Evolutionary conservation across 2,329 filamentous ascomycete genomes (phyloP).

Genomic region (Parascedosporium putredinis): DNA sequence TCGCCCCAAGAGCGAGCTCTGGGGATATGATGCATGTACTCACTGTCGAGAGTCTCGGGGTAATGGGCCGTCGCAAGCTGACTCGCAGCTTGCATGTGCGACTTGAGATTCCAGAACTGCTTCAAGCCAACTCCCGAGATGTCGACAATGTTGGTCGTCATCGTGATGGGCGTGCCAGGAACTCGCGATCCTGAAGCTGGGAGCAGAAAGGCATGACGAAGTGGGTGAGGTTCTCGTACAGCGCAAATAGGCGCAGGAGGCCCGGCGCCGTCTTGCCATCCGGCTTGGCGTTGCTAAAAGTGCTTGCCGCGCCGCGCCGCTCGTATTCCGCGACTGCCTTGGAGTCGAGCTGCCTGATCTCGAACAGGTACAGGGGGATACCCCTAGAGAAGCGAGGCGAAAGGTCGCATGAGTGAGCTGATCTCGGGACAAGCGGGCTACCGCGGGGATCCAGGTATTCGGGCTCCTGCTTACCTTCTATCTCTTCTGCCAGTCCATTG

Average conservation of each 20-base stretch:
- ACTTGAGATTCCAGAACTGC: constrained; percentile 92
- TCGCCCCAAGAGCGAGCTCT: background rate
- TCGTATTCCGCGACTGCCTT: constrained; percentile 76
- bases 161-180: constrained; percentile 77
- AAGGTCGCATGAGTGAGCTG: background rate
- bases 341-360: constrained; percentile 71
- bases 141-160: constrained; percentile 92
- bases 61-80: constrained; percentile 86
- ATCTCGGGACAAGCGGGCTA: background rate
- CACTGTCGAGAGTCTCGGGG: constrained; percentile 82
- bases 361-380: constrained; percentile 85
- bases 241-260: constrained; percentile 75
- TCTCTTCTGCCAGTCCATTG: constrained; percentile 93
- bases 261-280: constrained; percentile 61
- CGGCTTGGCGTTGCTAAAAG: constrained; percentile 49
- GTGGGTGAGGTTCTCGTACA: constrained; percentile 85
- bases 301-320: constrained; percentile 46
- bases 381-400: constrained; percentile 46
- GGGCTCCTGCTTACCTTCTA: constrained; percentile 25
- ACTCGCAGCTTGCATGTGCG: constrained; percentile 87
- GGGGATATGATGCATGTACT: constrained; percentile 36
- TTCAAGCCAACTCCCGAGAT: constrained; percentile 78
- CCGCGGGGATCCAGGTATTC: background rate
- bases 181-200: constrained; percentile 58
- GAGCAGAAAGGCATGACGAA: constrained; percentile 83